phyloP scores from a whole-genome alignment of 2,329 filamentous ascomycete species.

The Dothistroma pini region DNA sequence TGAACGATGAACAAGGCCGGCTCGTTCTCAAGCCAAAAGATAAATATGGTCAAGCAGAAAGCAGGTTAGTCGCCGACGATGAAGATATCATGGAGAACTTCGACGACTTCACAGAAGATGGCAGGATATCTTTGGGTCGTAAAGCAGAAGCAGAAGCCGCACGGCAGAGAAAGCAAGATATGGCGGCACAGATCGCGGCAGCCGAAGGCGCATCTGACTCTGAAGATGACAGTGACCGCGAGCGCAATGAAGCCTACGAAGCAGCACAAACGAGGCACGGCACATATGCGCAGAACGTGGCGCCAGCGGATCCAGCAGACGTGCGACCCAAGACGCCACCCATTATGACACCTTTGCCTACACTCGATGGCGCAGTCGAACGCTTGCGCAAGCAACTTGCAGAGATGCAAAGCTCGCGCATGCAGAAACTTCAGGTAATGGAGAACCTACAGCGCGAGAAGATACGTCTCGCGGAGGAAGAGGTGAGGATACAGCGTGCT shows the following conservation, averaged over 20 bases:
- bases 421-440: constrained; percentile 59
- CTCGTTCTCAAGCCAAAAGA: constrained; percentile 54
- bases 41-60: constrained; percentile 55
- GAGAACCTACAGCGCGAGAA: constrained; percentile 67
- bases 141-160: constrained; percentile 72
- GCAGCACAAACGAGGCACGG: constrained; percentile 79
- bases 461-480: constrained; percentile 62
- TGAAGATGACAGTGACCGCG: constrained; percentile 61
- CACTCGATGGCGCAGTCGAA: constrained; percentile 63
- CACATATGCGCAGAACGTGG: constrained; percentile 55
- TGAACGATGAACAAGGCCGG: constrained; percentile 40
- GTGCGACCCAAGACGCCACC: constrained; percentile 40
- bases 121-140: constrained; percentile 70
- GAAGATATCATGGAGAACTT: constrained; percentile 93
- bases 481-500: constrained; percentile 74
- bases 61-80: constrained; percentile 75
- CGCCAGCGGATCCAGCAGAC: constrained; percentile 8
- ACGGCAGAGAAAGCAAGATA: constrained; percentile 64
- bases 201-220: constrained; percentile 45
- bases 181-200: constrained; percentile 76
- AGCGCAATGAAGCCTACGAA: constrained; percentile 76
- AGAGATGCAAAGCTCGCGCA: constrained; percentile 58
- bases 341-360: constrained; percentile 73
- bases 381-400: constrained; percentile 59
- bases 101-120: constrained; percentile 72